Conservation (phyloP, 1,139 yeast genomes). For the Wickerhamomyces sp. region DNA sequence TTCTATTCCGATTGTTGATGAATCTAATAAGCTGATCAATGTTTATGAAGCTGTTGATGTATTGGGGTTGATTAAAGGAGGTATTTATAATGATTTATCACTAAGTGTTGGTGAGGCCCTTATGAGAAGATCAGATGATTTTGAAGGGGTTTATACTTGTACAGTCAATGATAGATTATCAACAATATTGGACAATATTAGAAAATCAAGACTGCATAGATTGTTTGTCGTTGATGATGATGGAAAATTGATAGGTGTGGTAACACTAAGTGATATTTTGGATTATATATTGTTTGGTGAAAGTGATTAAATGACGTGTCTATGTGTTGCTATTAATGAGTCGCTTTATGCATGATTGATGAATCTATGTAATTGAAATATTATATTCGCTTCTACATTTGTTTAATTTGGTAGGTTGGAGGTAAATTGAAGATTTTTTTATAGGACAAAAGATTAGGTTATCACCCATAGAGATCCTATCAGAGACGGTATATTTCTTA, state of each 20-base stretch:
- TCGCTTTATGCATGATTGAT: no score
- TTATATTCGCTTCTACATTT: no score
- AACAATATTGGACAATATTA: constrained; percentile 88
- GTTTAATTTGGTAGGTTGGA: no score
- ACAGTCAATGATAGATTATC: constrained; percentile 82
- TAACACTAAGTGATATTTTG: constrained; percentile 88
- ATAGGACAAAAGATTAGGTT: no score
- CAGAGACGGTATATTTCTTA: no score
- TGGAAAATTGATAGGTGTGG: constrained; percentile 74
- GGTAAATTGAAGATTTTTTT: no score
- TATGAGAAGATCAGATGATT: constrained; percentile 91
- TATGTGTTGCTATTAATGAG: no score
- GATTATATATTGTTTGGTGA: constrained; percentile 75
- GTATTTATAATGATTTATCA: constrained; percentile 85
- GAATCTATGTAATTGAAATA: no score
- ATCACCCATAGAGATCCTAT: no score
- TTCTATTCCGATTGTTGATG: constrained; percentile 91
- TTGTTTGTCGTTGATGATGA: constrained; percentile 85
- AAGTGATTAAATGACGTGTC: constrained; percentile 16
- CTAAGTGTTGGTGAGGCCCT: constrained; percentile 95
- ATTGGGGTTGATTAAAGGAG: constrained; percentile 87
- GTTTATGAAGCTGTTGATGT: constrained; percentile 97
- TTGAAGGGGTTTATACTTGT: constrained; percentile 97
- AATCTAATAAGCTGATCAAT: constrained; percentile 60
- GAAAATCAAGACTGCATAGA: constrained; percentile 88